Base-by-base conservation (phyloP, 2,329 filamentous ascomycete species). In the Aspergillus texensis region DNA sequence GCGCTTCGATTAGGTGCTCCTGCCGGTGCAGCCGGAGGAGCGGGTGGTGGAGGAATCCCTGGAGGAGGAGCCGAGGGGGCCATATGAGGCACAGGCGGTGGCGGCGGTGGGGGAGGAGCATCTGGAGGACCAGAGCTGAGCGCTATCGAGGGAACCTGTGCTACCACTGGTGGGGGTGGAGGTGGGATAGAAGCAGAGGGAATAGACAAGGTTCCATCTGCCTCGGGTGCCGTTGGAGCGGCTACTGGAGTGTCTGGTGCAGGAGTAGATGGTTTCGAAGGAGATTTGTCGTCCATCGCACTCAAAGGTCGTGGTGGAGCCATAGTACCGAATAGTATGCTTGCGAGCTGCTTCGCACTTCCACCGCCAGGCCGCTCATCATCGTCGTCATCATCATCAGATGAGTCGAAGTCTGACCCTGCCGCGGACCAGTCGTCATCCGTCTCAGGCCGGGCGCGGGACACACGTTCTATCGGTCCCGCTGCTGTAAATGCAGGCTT, bases 311-410 rank as follows among this genome's bases (percentile, higher is more conserved):
- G 89, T 16, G 95, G 94, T 45, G 95, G 94, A 11, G 88, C 94
- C 94, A 99, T 98, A 58, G 94, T 97, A 63, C 95, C 94, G 76
- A 99, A 99, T 24, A 99, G 85, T 65, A 97, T 95, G 8, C 92
- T 96, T 19, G 95, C 95, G 43, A 99, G 87, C 71, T 97, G 92
- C 65, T 96, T 95, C 56, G 95, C 95, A 70, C 88, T 93, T 63
- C 91, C 89, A 60, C 92, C 92, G 57, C 91, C 91, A 21, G 92
- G 89, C 11, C 89, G 87, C 60, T 93, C 91, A 61, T 94, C 91
- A 61, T 94, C 86, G n/a, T 89, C 91, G 61, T 94, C 91, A 61
- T 94, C 86, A n/a, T 89, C 86, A 54, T 88, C 87, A 5, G 86
- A 88, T 0, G 88, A 89, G 58, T 92, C 91, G 60, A 91, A 88